Percentiles rank a stretch among this genome's conserved stretches.
Conservation (phyloP, 2,329 filamentous ascomycete genomes). For the Sporothrix curviconia region DNA sequence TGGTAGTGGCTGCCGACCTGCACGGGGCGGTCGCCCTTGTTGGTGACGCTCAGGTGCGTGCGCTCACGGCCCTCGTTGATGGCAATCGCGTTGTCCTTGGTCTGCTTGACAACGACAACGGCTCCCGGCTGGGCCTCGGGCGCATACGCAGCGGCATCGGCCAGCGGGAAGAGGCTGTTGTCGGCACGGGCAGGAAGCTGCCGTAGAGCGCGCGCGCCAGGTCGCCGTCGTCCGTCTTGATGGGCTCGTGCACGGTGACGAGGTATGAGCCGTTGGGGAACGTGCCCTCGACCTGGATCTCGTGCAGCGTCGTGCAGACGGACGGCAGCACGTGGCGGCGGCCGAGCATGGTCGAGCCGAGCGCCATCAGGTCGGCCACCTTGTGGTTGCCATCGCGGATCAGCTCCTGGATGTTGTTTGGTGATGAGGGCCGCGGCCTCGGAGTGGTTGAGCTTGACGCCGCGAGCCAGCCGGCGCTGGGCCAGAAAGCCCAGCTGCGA, state of each 20-base stretch:
- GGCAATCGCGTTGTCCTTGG: constrained; percentile 51
- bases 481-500: constrained; percentile 82
- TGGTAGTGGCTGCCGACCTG: constrained; percentile 95
- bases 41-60: constrained; percentile 70
- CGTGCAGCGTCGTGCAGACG: constrained; percentile 68
- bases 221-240: constrained; percentile 79
- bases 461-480: constrained; percentile 79
- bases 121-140: constrained; percentile 69
- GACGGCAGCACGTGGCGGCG: constrained; percentile 84
- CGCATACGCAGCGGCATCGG: constrained; percentile 59
- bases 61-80: constrained; percentile 71
- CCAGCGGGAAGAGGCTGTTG: constrained; percentile 59
- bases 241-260: constrained; percentile 87
- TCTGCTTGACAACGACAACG: constrained; percentile 52
- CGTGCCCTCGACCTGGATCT: constrained; percentile 91
- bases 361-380: constrained; percentile 86
- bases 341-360: constrained; percentile 87
- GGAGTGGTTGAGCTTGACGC: constrained; percentile 81
- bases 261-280: constrained; percentile 88
- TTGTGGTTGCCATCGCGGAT: constrained; percentile 93
- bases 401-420: constrained; percentile 85
- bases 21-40: constrained; percentile 80
- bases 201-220: constrained; percentile 83
- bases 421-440: constrained; percentile 83
- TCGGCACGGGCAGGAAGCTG: constrained; percentile 75